Base-by-base conservation (phyloP, 2,329 filamentous ascomycete species). In the Gaeumannomyces sp. region DNA sequence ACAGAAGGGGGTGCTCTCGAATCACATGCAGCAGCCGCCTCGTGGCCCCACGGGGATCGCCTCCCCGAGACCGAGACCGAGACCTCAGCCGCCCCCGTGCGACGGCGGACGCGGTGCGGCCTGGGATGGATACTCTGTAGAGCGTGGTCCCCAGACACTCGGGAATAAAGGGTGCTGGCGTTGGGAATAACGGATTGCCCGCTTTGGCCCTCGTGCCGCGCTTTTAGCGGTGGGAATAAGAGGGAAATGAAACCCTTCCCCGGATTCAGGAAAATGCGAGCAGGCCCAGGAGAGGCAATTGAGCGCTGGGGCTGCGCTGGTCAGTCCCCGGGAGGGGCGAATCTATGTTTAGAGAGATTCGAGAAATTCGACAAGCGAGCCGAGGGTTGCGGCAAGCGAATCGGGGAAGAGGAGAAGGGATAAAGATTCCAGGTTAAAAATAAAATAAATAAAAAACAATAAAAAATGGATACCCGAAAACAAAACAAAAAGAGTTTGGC, bases 401-500 rank as follows among this genome's bases (percentile, higher is more conserved):
- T 33, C 31, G 59, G 59, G 29, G 35, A 60, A 60, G 29, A 60
- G 22, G 59, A 25, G 28, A 35, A 22, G 59, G 14, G 59, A 35
- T 31, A 33, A 35, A 38, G 35, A 35, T 31, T 29, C 16, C 25
- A 60, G 14, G 29, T 14, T 22, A 22, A n/a, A 3, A 60, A 35
- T 8, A 33, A 10, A 33, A 33, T 33, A 10, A 10, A 33, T 33
- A 8, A 38, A 38, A 38, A 38, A 38, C 6, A 60, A 31, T n/a
- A n/a, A n/a, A n/a, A n/a, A n/a, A n/a, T n/a, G n/a, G n/a, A n/a
- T n/a, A n/a, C n/a, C n/a, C n/a, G n/a, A n/a, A n/a, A n/a, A n/a
- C n/a, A n/a, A n/a, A n/a, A n/a, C n/a, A 60, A 60, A 33, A 35
- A 38, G 29, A 38, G 59, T 31, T 22, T 60, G 59, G 29, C 16